These are phyloP conservation scores for Plasmodium cynomolgi DNA, from an alignment of 169 alveolate species.

Conservation along the genomic window DNA sequence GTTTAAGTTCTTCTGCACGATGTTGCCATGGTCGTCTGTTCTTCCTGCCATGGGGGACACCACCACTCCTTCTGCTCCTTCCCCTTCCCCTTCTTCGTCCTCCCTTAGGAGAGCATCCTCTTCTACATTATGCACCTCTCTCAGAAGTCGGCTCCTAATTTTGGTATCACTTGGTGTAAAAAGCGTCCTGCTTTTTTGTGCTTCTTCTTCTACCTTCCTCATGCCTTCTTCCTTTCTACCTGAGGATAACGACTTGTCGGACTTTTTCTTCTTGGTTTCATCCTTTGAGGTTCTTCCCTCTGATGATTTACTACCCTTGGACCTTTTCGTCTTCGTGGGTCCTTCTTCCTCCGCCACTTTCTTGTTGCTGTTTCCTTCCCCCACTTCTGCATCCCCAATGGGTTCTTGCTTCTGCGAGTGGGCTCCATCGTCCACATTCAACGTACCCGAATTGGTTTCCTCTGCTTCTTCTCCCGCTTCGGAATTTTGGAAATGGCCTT, in stretches of 20 bases:
- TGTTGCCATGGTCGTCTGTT: not conserved
- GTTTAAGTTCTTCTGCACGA: not conserved
- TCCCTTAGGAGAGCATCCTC: not conserved
- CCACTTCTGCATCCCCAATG: too few relatives aligned
- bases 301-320: not conserved
- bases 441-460: not conserved
- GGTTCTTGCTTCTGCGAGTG: not conserved
- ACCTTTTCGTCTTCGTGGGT: not conserved
- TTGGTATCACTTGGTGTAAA: not conserved
- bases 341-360: not conserved
- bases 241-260: not conserved
- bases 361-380: not conserved
- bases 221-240: not conserved
- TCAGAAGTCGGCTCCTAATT: not conserved
- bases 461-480: not conserved
- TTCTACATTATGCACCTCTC: not conserved
- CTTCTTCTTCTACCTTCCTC: not conserved
- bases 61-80: not conserved
- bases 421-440: not conserved
- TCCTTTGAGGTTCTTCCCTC: not conserved
- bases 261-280: not conserved
- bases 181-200: not conserved
- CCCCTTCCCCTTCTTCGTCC: not conserved
- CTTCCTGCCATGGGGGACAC: not conserved
- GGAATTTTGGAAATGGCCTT: too few relatives aligned